A percentile compares a stretch with the other conserved stretches of the same genome.
These are phyloP conservation scores for Barnettozyma botsteinii DNA, from an alignment of 805 yeast species.

Conservation along the genomic window DNA sequence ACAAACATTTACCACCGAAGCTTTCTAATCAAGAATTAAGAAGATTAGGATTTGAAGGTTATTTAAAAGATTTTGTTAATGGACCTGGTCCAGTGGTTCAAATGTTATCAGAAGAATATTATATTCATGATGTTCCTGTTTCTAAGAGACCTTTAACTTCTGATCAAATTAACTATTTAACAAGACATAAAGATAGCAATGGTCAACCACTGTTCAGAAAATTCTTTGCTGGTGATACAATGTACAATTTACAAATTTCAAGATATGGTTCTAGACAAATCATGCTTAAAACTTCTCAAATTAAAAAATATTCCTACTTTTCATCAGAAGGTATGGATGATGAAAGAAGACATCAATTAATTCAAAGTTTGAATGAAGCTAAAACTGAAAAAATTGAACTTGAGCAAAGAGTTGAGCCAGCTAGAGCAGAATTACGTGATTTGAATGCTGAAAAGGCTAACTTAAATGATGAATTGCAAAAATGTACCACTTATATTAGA, in stretches of 20 bases:
- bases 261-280: slow-evolving; percentile 56
- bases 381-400: slow-evolving; percentile 9
- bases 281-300: slow-evolving; percentile 13
- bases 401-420: slow-evolving; percentile 8
- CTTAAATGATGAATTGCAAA: background rate
- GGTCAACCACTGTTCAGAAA: slow-evolving; percentile 46
- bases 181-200: slow-evolving; percentile 23
- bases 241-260: slow-evolving; percentile 51
- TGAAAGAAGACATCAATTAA: slow-evolving; percentile 12
- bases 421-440: slow-evolving; percentile 2
- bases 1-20: slow-evolving; percentile 18
- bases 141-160: slow-evolving; percentile 40
- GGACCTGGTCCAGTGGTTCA: slow-evolving; percentile 71
- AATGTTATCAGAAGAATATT: slow-evolving; percentile 57
- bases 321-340: slow-evolving; percentile 20
- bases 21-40: slow-evolving; percentile 33
- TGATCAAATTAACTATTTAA: slow-evolving; percentile 33
- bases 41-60: slow-evolving; percentile 72
- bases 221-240: slow-evolving; percentile 53
- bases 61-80: slow-evolving; percentile 56
- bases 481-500: slow-evolving; percentile 5
- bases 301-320: slow-evolving; percentile 11
- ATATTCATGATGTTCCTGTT: slow-evolving; percentile 58
- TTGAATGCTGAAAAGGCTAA: background rate
- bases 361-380: slow-evolving; percentile 13